Conservation (phyloP, 2,329 filamentous ascomycete genomes). For the Claviceps digitariae region DNA sequence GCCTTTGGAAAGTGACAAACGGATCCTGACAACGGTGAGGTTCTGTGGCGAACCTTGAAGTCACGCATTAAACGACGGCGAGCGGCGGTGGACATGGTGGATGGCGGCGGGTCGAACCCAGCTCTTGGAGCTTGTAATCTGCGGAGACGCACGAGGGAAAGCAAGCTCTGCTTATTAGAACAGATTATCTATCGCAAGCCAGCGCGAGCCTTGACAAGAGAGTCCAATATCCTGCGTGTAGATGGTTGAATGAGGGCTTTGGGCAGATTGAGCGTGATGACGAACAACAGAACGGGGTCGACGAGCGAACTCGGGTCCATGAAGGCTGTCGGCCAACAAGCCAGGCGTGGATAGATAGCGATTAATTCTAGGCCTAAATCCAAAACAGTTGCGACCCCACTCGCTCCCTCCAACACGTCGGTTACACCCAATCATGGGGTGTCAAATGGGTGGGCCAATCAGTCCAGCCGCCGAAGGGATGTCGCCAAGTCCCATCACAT, state of each 20-base stretch:
- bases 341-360: neutral
- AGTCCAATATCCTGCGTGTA: neutral
- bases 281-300: constrained; percentile 11
- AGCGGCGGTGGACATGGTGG: constrained; percentile 69
- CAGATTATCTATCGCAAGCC: neutral
- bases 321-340: neutral
- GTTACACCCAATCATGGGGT: constrained; percentile 12
- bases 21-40: neutral
- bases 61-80: constrained; percentile 96
- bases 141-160: neutral
- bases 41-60: constrained; percentile 64
- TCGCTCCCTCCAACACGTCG: neutral
- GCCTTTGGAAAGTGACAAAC: neutral
- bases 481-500: no score
- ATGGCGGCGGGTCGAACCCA: neutral
- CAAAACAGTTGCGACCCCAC: no score
- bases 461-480: neutral
- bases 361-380: neutral
- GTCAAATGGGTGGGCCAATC: constrained; percentile 6
- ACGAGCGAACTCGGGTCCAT: neutral
- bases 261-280: constrained; percentile 5
- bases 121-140: neutral
- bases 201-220: neutral
- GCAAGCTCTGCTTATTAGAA: neutral
- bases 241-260: neutral